Conservation (phyloP, 179 eudicot genomes). For the Beta lomatogona region DNA sequence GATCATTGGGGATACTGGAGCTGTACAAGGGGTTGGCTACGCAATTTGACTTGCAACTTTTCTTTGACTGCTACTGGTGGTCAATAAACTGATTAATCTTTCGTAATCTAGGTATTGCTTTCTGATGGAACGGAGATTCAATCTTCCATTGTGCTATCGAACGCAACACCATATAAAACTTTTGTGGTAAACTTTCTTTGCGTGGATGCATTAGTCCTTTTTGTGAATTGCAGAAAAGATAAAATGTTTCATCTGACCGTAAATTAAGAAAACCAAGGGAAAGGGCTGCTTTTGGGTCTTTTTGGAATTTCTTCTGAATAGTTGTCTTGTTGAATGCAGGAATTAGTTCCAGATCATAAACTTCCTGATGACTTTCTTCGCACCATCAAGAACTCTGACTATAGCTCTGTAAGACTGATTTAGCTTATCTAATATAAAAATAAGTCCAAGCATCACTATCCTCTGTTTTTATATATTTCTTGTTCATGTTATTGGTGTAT, state of each 20-base stretch:
- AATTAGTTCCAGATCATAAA: constrained; percentile 62
- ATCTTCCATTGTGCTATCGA: constrained; percentile 83
- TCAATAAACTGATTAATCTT: constrained; percentile 21
- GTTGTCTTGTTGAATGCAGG: constrained; percentile 51
- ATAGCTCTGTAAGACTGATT: constrained; percentile 68
- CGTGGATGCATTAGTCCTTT: constrained; percentile 1
- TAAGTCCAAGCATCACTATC: not conserved
- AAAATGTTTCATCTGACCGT: not conserved
- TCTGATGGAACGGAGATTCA: constrained; percentile 76
- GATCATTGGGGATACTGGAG: constrained; percentile 67
- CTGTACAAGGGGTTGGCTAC: constrained; percentile 71
- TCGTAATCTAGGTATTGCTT: constrained; percentile 61
- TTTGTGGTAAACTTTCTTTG: constrained; percentile 60
- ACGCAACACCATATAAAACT: constrained; percentile 90
- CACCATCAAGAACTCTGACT: constrained; percentile 65
- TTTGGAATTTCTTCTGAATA: not conserved
- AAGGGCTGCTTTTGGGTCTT: not conserved
- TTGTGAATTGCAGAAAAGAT: not conserved
- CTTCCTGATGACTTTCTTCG: constrained; percentile 70
- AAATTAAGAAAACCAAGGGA: not conserved
- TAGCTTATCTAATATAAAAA: constrained; percentile 12
- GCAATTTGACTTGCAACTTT: constrained; percentile 6
- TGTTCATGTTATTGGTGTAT: constrained; percentile 1
- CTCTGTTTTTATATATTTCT: not conserved
- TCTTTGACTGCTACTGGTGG: constrained; percentile 9